These are phyloP conservation scores for Lophiotrema nucula DNA, from an alignment of 495 filamentous ascomycete species.

Conservation along the genomic window DNA sequence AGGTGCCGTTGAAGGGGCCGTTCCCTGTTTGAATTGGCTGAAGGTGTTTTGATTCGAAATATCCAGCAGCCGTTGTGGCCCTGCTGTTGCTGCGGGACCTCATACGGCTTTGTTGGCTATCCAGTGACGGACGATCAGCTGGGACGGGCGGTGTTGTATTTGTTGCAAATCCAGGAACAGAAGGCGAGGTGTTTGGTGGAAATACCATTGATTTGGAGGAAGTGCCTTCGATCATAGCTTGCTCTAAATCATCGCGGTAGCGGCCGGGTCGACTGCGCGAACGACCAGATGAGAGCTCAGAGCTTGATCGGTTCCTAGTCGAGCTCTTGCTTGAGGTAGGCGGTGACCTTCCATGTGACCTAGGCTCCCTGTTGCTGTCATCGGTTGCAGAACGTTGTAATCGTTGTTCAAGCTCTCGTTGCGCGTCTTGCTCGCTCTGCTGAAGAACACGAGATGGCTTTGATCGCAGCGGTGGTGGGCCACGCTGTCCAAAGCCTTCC, in stretches of 20 bases:
- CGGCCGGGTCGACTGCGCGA: slow-evolving; percentile 40
- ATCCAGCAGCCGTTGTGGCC: slow-evolving; percentile 24
- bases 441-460: slow-evolving; percentile 43
- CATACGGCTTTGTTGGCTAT: slow-evolving; percentile 20
- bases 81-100: slow-evolving; percentile 37
- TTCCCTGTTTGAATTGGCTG: slow-evolving; percentile 33
- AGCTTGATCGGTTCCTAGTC: slow-evolving; percentile 41
- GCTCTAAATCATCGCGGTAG: slow-evolving; percentile 45
- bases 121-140: slow-evolving; percentile 13
- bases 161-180: slow-evolving; percentile 29
- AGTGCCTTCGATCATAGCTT: slow-evolving; percentile 42
- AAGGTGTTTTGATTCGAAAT: slow-evolving; percentile 39
- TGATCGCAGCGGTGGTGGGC: slow-evolving; percentile 23
- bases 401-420: slow-evolving; percentile 32
- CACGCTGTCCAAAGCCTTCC: slow-evolving; percentile 38
- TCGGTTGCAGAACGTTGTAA: slow-evolving; percentile 15
- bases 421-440: slow-evolving; percentile 37
- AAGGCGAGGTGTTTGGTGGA: slow-evolving; percentile 28
- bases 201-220: slow-evolving; percentile 24
- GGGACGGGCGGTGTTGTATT: slow-evolving; percentile 22
- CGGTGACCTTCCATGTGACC: slow-evolving; percentile 26
- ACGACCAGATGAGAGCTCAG: slow-evolving; percentile 40
- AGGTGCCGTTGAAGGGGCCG: slow-evolving; percentile 12
- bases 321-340: slow-evolving; percentile 36
- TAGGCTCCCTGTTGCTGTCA: slow-evolving; percentile 22